phyloP scores from a whole-genome alignment of 768 basidiomycete genomes.

The Dentipellis sp. region DNA sequence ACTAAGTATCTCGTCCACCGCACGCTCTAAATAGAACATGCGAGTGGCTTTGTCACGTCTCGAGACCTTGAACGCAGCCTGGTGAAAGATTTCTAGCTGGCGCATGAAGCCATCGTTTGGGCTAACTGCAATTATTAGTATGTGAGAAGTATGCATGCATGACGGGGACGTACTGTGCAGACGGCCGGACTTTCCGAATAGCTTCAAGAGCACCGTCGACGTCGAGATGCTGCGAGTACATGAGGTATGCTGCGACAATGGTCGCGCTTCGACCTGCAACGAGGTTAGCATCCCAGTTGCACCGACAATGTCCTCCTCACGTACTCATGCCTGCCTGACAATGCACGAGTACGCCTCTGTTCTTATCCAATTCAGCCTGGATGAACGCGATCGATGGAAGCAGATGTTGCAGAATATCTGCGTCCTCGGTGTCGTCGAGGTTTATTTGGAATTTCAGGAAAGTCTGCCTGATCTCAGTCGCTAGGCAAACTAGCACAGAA shows the following conservation, averaged over 20 bases:
- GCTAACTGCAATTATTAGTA: slow-evolving; percentile 27
- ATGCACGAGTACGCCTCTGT: slow-evolving; percentile 75
- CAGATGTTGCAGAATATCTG: slow-evolving; percentile 73
- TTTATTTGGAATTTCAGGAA: slow-evolving; percentile 74
- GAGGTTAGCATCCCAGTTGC: background rate
- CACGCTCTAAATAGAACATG: slow-evolving; percentile 76
- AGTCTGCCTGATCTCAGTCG: slow-evolving; percentile 36
- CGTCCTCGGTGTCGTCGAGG: slow-evolving; percentile 66
- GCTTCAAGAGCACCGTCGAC: slow-evolving; percentile 56
- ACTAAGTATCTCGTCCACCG: slow-evolving; percentile 75
- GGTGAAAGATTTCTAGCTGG: slow-evolving; percentile 75
- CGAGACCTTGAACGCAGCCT: slow-evolving; percentile 60
- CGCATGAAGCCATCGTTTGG: slow-evolving; percentile 80
- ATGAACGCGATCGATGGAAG: slow-evolving; percentile 79
- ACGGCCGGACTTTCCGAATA: slow-evolving; percentile 57
- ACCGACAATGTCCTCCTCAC: slow-evolving; percentile 20
- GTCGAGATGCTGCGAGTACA: slow-evolving; percentile 58
- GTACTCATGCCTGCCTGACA: slow-evolving; percentile 85
- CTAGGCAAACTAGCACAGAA: background rate
- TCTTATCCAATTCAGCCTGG: slow-evolving; percentile 65
- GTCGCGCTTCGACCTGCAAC: slow-evolving; percentile 69
- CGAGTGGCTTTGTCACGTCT: slow-evolving; percentile 60
- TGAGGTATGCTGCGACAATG: slow-evolving; percentile 82
- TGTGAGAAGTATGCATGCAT: slow-evolving; percentile 2
- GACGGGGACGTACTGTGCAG: slow-evolving; percentile 48